These are phyloP conservation scores for Leishmania braziliensis DNA, from an alignment of 208 protist genomes.

Conservation along the genomic window DNA sequence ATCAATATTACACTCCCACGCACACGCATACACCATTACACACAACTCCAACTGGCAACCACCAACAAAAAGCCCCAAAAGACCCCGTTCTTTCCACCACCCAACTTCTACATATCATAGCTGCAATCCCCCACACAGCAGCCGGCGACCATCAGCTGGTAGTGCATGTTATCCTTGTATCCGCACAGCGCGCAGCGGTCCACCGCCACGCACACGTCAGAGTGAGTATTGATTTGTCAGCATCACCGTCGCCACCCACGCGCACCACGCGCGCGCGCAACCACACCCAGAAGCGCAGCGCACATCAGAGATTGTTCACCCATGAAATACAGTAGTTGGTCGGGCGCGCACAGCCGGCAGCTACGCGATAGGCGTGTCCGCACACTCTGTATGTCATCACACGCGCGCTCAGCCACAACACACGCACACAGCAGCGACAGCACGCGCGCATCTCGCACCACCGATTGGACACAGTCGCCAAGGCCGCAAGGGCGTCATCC, in stretches of 20 bases:
- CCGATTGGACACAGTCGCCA: conserved; percentile 30
- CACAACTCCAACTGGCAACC: too few species aligned
- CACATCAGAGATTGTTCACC: conserved; percentile 17
- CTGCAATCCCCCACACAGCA: not conserved
- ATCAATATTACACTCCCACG: too few species aligned
- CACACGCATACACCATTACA: too few species aligned
- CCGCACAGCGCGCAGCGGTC: conserved; percentile 33
- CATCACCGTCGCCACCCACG: conserved; percentile 31
- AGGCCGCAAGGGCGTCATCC: conserved; percentile 7
- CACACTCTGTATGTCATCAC: conserved; percentile 8
- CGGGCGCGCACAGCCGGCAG: conserved; percentile 6
- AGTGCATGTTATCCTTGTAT: conserved; percentile 60
- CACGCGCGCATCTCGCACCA: conserved; percentile 26
- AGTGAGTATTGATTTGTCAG: conserved; percentile 56
- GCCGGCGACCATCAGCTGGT: conserved; percentile 35
- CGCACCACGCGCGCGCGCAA: not conserved
- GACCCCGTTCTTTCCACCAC: too few species aligned
- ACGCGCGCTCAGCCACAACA: not conserved
- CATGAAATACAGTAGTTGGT: conserved; percentile 13
- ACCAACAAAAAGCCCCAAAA: too few species aligned
- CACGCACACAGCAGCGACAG: not conserved
- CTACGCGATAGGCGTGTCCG: conserved; percentile 7
- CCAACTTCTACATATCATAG: not conserved
- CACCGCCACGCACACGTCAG: conserved; percentile 29
- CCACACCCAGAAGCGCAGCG: not conserved